Percentiles rank a stretch among this genome's conserved stretches.
These are phyloP conservation scores for Powellomyces hirtus DNA, from an alignment of 192 early-diverging fungal species.

Conservation along the genomic window DNA sequence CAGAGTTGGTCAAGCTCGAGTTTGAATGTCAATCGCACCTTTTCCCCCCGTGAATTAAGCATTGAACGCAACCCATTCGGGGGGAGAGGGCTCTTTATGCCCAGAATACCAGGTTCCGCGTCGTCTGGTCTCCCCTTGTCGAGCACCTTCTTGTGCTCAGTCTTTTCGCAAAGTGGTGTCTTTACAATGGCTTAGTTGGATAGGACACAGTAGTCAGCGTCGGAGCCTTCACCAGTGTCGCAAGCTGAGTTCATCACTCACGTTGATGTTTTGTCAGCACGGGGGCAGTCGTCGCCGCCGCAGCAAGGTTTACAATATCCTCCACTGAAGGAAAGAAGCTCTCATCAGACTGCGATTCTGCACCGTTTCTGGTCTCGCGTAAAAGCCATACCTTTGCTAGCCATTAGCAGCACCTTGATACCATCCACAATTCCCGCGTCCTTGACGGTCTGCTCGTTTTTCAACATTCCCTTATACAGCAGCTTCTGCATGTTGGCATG, in stretches of 20 bases:
- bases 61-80: constrained; percentile 6
- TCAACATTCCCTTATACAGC: constrained; percentile 26
- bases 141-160: constrained; percentile 31
- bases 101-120: constrained; percentile 13
- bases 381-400: constrained; percentile 9
- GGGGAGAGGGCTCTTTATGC: constrained; percentile 6
- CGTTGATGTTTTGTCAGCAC: not conserved
- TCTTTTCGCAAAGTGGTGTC: constrained; percentile 4
- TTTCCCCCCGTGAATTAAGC: constrained; percentile 15
- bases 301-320: constrained; percentile 20
- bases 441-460: constrained; percentile 21
- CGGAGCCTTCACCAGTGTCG: no score
- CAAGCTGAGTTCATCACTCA: no score
- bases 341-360: no score
- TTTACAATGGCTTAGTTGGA: not conserved
- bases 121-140: constrained; percentile 30
- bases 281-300: constrained; percentile 8
- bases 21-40: constrained; percentile 26
- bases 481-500: constrained; percentile 26
- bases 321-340: constrained; percentile 12
- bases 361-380: no score
- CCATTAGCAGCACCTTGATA: constrained; percentile 29
- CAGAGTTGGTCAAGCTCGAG: constrained; percentile 22
- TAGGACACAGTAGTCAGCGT: not conserved
- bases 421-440: constrained; percentile 13